Evolutionary conservation across 192 early-diverging fungal genomes (phyloP), one percentile per base, ranked within the genome.

Genomic region (Allomyces javanicus): DNA sequence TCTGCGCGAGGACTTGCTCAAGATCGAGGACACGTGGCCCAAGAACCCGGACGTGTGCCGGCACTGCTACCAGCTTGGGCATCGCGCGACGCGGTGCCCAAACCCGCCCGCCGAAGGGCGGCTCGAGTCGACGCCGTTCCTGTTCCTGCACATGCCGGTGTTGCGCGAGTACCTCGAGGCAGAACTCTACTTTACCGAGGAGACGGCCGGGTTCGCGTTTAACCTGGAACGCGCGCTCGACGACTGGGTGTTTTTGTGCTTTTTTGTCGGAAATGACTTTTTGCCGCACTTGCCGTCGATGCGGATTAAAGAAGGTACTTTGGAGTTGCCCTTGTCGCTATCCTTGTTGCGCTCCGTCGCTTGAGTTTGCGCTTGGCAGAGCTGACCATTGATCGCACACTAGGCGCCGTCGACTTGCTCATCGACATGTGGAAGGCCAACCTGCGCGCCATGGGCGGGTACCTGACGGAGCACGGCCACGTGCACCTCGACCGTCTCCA

Each of bases 261-360:
- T 94, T 77, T 99, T 99, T 78, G 92, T 99, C 21, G 96, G 96
- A 63, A 99, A 99, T 73, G 96, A 99, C 74, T 96, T 96, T 69
- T 77, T 99, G 70, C 93, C 93, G 4, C 90, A 95, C 75, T 71
- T 99, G 62, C 95, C 95, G 5, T 88, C 87, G 17, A 78, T 99
- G 62, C 90, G 94, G 68, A 97, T 97, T 63, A 87, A 89, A 63
- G 93, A 99, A 77, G 92, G 93, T 43, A 40, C 76, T 87, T 75
- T 87, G 86, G 72, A 75, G 78, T 23, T 76, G 83, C 1, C 5
- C 4, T n/a, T 1, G 61, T 22, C 61, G 61, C 61, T 22, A 9
- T 24, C 22, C 22, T 9, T 24, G 62, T 40, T 9, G 33, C 33
- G 33, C 33, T 40, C 33, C 9, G 33, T 40, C 33, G 33, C 33